These are phyloP conservation scores for Colletotrichum sp. DNA, from an alignment of 2,329 filamentous ascomycete species.

Conservation along the genomic window DNA sequence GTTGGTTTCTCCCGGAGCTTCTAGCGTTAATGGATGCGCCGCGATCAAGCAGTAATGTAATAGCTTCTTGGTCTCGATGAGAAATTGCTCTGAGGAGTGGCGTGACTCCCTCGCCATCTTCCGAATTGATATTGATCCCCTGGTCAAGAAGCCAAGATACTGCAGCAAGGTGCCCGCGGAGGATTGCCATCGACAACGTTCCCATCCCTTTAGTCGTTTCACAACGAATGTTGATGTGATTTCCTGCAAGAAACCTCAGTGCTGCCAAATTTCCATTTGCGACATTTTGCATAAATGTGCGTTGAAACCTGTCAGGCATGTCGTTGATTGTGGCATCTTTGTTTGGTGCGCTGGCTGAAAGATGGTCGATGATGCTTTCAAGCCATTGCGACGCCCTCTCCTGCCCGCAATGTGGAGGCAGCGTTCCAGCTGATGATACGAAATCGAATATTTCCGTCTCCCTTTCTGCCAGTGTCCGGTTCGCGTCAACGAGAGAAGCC, in stretches of 20 bases:
- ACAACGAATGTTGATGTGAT: neutral
- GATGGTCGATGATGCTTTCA: neutral
- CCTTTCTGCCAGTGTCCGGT: neutral
- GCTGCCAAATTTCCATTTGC: neutral
- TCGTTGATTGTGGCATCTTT: neutral
- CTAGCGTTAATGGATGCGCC: neutral
- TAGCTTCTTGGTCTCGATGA: neutral
- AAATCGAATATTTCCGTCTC: neutral
- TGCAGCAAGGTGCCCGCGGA: neutral
- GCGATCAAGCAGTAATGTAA: neutral
- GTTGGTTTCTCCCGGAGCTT: neutral
- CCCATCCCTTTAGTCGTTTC: neutral
- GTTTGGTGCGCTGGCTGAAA: neutral
- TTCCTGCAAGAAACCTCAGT: neutral
- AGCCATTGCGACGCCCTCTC: neutral
- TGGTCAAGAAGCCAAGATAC: neutral
- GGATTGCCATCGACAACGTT: neutral
- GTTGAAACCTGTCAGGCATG: fast-evolving
- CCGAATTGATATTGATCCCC: neutral
- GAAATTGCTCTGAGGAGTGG: fast-evolving
- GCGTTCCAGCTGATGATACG: neutral
- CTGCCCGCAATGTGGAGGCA: neutral
- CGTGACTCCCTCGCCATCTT: neutral
- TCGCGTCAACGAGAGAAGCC: neutral
- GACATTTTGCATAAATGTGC: neutral